Percentiles rank a stretch among this genome's conserved stretches.
Conservation (phyloP, 2,329 filamentous ascomycete species). For the Aspergillus brasiliensis region DNA sequence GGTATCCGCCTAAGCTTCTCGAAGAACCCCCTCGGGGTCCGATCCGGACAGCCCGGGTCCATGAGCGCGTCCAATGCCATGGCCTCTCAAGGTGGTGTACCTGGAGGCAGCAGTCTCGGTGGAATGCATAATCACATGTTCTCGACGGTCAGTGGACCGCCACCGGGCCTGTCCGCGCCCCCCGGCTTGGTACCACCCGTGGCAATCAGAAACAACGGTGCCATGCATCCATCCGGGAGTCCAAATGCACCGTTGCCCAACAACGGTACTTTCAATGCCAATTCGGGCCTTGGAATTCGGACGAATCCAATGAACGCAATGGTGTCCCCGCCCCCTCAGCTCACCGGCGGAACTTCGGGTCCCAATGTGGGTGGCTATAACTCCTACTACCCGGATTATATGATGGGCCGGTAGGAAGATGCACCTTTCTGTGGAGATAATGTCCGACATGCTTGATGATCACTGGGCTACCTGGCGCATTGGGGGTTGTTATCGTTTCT, state of each 20-base stretch:
- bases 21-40: slow-evolving; percentile 92
- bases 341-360: slow-evolving; percentile 30
- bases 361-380: slow-evolving; percentile 39
- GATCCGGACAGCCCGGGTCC: slow-evolving; percentile 68
- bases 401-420: slow-evolving; percentile 48
- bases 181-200: slow-evolving; percentile 63
- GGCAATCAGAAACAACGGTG: slow-evolving; percentile 34
- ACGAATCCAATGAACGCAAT: slow-evolving; percentile 35
- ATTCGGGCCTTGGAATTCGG: slow-evolving; percentile 42
- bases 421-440: slow-evolving; percentile 34
- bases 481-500: slow-evolving; percentile 31
- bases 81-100: slow-evolving; percentile 54
- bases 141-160: slow-evolving; percentile 71
- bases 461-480: slow-evolving; percentile 45
- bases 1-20: slow-evolving; percentile 96
- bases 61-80: slow-evolving; percentile 55
- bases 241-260: slow-evolving; percentile 31
- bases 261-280: slow-evolving; percentile 38
- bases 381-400: slow-evolving; percentile 50
- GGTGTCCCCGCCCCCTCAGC: slow-evolving; percentile 33
- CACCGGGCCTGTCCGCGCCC: slow-evolving; percentile 76
- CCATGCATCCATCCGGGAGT: slow-evolving; percentile 34
- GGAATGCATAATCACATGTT: slow-evolving; percentile 64
- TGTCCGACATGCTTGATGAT: slow-evolving; percentile 48
- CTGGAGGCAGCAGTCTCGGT: slow-evolving; percentile 58